Evolutionary conservation across 164 flowering plant species (phyloP).

Genomic region (Piper longum): DNA sequence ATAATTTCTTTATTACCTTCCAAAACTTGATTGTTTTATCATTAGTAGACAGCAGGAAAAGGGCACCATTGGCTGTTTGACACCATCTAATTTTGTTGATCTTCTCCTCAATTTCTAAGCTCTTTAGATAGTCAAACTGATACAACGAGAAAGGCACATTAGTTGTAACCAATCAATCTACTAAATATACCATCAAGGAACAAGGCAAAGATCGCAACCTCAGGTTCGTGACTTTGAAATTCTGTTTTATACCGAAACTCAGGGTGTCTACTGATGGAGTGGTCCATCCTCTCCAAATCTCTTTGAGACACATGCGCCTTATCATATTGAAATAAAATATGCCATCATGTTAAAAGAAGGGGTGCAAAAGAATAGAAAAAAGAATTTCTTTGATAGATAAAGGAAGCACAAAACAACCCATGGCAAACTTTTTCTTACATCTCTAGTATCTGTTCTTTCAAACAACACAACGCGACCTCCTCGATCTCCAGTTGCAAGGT

Average conservation of each 20-base stretch:
- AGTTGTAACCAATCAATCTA: neutral
- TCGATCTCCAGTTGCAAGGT: slow-evolving; percentile 98
- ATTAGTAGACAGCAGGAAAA: slow-evolving; percentile 95
- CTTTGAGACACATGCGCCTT: slow-evolving; percentile 47
- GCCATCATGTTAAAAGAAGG: neutral
- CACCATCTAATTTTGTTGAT: slow-evolving; percentile 99
- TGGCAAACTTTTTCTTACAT: slow-evolving; percentile 26
- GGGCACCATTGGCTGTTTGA: slow-evolving; percentile 85
- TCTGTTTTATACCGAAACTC: slow-evolving; percentile 97
- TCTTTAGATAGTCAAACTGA: slow-evolving; percentile 99
- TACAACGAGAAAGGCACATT: slow-evolving; percentile 2
- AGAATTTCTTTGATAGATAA: neutral
- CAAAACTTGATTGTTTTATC: slow-evolving; percentile 95
- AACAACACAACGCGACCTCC: slow-evolving; percentile 96
- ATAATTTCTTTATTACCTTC: slow-evolving; percentile 45
- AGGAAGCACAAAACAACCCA: neutral
- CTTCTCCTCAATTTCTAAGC: slow-evolving; percentile 99
- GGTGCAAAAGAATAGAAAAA: neutral
- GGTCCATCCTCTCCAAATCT: slow-evolving; percentile 73
- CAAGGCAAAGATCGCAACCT: slow-evolving; percentile 33
- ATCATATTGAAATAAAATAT: neutral
- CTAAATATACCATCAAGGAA: neutral
- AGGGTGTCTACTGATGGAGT: slow-evolving; percentile 65
- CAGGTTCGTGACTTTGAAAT: slow-evolving; percentile 99
- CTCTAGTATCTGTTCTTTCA: slow-evolving; percentile 84